Base-by-base conservation (phyloP, 1,284 basidiomycete genomes). In the Sanghuangporus baumii region DNA sequence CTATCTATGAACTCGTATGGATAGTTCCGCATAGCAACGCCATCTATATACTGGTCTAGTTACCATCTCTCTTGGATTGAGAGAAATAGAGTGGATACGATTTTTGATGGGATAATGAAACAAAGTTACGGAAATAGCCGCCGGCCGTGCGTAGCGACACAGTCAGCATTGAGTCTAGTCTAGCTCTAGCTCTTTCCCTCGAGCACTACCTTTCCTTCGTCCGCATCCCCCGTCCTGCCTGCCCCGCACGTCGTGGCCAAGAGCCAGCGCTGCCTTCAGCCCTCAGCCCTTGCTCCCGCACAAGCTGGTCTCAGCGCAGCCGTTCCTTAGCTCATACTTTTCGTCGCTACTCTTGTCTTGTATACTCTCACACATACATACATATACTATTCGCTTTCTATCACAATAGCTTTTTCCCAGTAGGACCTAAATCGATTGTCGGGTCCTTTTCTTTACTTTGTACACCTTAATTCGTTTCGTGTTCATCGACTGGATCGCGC, bases 241-340 rank as follows among this genome's bases (percentile, higher is more conserved):
- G 31, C 43, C 57, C 57, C 48, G 46, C 37, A 38, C 57, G 57
- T 59, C 48, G 57, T 59, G 57, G 57, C 47, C 47, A 51, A 59
- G 57, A 50, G 47, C 47, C 52, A 37, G 36, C 52, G 52, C 52
- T 56, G 55, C 55, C 55, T 46, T 40, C 57, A 59, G 57, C 57
- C 18, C 38, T 51, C 52, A 37, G 34, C 52, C 52, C 52, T 36
- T 54, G 52, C 52, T 18, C 16, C 18, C 6, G 52, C 52, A 38
- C 52, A 20, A 59, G 48, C 47, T 52, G 47, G 55, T 37, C 37
- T 41, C 47, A 47, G 48, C 36, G 52, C 52, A 54, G 52, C 34
- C 52, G 31, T 37, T 54, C 52, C 31, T 54, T 54, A 54, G 52
- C 51, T 34, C 23, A 31, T 12, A 18, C n/a, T 34, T 37, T 31